Conservation (phyloP, 345 rosid species). For the Eucalyptus caleyi region DNA sequence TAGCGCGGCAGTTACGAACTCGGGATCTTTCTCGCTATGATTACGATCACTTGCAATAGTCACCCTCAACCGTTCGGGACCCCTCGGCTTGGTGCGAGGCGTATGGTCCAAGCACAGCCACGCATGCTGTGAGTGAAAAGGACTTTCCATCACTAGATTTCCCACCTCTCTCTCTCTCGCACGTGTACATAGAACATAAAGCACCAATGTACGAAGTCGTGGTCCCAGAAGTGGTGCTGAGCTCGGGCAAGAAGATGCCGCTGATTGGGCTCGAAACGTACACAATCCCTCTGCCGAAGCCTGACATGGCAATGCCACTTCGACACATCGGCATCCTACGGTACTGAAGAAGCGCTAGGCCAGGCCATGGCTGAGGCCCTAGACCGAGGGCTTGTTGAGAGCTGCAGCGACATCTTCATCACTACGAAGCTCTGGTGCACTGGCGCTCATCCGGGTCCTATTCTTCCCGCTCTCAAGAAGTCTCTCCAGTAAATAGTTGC, state of each 20-base stretch:
- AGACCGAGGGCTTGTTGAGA: conserved; percentile 14
- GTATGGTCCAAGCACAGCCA: too few species aligned
- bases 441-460: conserved; percentile 29
- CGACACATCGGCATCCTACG: conserved; percentile 43
- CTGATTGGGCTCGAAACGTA: conserved; percentile 1
- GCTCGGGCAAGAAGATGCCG: conserved; percentile 26
- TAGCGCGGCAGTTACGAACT: too few species aligned
- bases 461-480: conserved; percentile 30
- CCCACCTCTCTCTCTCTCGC: too few species aligned
- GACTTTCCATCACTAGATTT: too few species aligned
- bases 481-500: conserved; percentile 1
- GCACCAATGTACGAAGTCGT: not conserved
- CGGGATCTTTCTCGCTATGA: too few species aligned
- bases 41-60: too few species aligned
- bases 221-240: conserved; percentile 1
- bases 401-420: conserved; percentile 39
- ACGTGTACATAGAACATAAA: not conserved
- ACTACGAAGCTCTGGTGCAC: conserved; percentile 49
- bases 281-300: too few species aligned
- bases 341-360: conserved; percentile 40
- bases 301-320: conserved; percentile 30
- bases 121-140: too few species aligned
- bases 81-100: too few species aligned
- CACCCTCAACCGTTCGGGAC: too few species aligned
- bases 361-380: conserved; percentile 37